Evolutionary conservation across 768 basidiomycete species (phyloP).

Genomic region (Suillus bovinus): DNA sequence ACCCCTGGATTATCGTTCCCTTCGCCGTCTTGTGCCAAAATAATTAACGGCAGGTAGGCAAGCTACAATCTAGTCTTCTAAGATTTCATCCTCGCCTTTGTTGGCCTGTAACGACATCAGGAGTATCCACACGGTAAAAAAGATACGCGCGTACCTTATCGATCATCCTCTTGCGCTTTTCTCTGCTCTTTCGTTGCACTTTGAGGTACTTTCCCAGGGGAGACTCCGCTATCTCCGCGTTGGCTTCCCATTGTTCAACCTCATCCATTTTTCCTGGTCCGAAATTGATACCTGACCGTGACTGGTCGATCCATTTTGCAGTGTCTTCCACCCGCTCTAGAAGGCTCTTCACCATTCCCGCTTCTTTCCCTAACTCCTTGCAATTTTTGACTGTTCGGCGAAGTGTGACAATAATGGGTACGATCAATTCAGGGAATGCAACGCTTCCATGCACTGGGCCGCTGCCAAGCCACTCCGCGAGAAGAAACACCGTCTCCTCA

Average conservation of each 20-base stretch:
- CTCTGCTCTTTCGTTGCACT: constrained; percentile 78
- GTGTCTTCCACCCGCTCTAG: constrained; percentile 90
- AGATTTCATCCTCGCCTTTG: constrained; percentile 67
- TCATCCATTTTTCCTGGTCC: constrained; percentile 68
- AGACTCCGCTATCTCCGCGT: constrained; percentile 60
- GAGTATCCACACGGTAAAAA: constrained; percentile 9
- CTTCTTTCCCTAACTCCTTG: constrained; percentile 53
- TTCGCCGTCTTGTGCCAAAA: not conserved
- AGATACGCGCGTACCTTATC: constrained; percentile 64
- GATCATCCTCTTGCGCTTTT: constrained; percentile 65
- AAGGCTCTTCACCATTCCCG: constrained; percentile 65
- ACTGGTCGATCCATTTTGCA: constrained; percentile 71
- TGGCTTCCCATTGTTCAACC: constrained; percentile 73
- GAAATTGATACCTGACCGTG: constrained; percentile 69
- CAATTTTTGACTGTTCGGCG: constrained; percentile 71
- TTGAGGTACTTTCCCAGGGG: constrained; percentile 84
- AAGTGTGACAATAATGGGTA: constrained; percentile 74
- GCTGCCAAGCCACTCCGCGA: constrained; percentile 82
- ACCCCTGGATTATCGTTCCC: not conserved
- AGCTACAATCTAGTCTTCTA: constrained; percentile 43
- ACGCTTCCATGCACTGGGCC: constrained; percentile 76
- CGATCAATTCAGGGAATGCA: constrained; percentile 89
- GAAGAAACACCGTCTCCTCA: constrained; percentile 78
- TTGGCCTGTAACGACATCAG: constrained; percentile 51
- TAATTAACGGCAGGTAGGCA: not conserved